These are phyloP conservation scores for Neospermospora avenae DNA, from an alignment of 2,329 filamentous ascomycete genomes.

Conservation along the genomic window DNA sequence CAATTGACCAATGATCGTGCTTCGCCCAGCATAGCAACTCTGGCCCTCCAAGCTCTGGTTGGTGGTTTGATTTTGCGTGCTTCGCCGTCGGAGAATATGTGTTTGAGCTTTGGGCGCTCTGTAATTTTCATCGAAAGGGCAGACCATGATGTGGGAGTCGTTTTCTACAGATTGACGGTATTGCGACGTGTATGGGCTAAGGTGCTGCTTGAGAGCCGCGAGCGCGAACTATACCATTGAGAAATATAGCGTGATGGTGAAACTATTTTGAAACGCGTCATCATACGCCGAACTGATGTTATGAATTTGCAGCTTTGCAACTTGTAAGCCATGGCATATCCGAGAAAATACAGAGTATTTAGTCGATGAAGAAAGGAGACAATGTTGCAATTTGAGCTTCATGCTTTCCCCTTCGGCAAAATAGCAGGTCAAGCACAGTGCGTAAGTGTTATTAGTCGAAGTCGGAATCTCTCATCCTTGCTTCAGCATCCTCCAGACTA, in stretches of 20 bases:
- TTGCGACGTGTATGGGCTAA: neutral
- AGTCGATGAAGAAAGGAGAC: too few relatives aligned
- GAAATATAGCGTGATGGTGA: neutral
- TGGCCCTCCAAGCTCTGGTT: neutral
- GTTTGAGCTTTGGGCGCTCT: neutral
- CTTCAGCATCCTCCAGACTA: too few relatives aligned
- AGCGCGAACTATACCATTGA: neutral
- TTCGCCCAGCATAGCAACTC: too few relatives aligned
- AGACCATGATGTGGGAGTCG: neutral
- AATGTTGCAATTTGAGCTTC: too few relatives aligned
- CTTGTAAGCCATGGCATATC: neutral
- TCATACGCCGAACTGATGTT: neutral
- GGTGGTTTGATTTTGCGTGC: neutral
- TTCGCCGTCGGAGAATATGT: neutral
- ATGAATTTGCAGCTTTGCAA: neutral
- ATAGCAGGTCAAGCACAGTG: too few relatives aligned
- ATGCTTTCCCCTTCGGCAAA: too few relatives aligned
- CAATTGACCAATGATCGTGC: neutral
- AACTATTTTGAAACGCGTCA: slow-evolving; percentile 1
- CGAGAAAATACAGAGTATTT: neutral
- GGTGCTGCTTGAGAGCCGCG: neutral
- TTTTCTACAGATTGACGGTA: neutral
- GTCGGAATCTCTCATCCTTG: too few relatives aligned
- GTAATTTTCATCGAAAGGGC: neutral
- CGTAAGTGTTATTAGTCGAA: too few relatives aligned